Percentiles rank a stretch among this genome's conserved stretches.
Evolutionary conservation across 2,329 filamentous ascomycete species (phyloP).

Genomic region (Pseudocercospora vitis): DNA sequence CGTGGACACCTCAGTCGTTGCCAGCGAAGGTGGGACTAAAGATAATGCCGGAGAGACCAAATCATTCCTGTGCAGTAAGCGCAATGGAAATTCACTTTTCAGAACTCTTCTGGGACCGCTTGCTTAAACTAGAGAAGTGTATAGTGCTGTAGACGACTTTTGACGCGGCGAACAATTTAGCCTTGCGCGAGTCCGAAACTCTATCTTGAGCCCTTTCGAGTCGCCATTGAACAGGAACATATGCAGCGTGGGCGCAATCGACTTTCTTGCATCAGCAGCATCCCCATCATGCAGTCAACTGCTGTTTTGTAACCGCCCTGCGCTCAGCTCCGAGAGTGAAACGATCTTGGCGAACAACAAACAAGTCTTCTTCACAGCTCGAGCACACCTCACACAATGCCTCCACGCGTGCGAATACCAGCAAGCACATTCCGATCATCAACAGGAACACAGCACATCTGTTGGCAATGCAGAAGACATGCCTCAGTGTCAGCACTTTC

Average conservation of each 20-base stretch:
- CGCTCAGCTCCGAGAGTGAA: too few species aligned
- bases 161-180: not conserved
- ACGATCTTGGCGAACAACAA: too few species aligned
- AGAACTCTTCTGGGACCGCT: too few species aligned
- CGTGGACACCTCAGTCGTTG: too few species aligned
- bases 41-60: too few species aligned
- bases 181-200: constrained; percentile 7
- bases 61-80: too few species aligned
- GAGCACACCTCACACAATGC: too few species aligned
- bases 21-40: too few species aligned
- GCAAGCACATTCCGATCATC: constrained; percentile 35
- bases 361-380: too few species aligned
- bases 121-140: too few species aligned
- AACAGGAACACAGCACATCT: constrained; percentile 31
- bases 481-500: constrained; percentile 49
- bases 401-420: constrained; percentile 52
- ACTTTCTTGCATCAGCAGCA: not conserved
- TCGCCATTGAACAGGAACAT: not conserved
- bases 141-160: too few species aligned
- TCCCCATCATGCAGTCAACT: not conserved
- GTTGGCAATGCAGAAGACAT: constrained; percentile 46
- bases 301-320: not conserved
- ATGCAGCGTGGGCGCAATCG: not conserved
- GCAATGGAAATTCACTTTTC: too few species aligned
- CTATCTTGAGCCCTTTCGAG: not conserved